Base-by-base conservation (phyloP, 177 flowering plant species). In the Vitis hybrid region DNA sequence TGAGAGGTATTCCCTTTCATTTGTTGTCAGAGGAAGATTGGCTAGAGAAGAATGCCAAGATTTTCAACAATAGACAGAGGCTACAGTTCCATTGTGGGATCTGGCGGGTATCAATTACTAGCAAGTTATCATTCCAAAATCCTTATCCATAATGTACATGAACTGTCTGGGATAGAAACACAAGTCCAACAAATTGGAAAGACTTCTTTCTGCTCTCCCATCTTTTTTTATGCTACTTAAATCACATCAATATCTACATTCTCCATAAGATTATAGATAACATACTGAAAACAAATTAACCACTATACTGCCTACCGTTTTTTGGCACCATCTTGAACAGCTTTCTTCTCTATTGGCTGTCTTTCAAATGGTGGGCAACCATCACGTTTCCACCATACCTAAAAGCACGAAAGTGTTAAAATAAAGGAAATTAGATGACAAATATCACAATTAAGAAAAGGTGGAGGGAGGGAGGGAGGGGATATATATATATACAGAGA, bases 311-410 rank as follows among this genome's bases (percentile, higher is more conserved):
- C 83, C 55, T 77, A 95, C 99, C 99, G 91, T 74, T 90, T 95
- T 77, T 76, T 88, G 0, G 61, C 58, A 66, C 87, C 91, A 73
- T 91, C 99, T 77, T 86, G 88, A 64, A 77, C 83, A 15, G 78
- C 63, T 81, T 86, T 95, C 69, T 78, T 89, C 75, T 88, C 98
- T 49, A 72, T 46, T 8, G 86, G 87, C 71, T 86, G 98, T 70
- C 90, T 93, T 66, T 95, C 99, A 84, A 89, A 91, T 75, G 99
- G 88, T 41, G 86, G 91, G 77, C 99, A 95, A 68, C 97, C 93
- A 86, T 95, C 99, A 70, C 97, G 94, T 81, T 95, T 95, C 98
- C 99, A 95, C 99, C 99, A 95, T 41, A 93, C 91, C 99, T 95
- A 70, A 56, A 56, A 57, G 30, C 56, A 67, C 1, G 15, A 1